Evolutionary conservation across 2,329 filamentous ascomycete genomes (phyloP), one percentile per base, ranked within the genome.

Genomic region (Teratosphaeria viscida): DNA sequence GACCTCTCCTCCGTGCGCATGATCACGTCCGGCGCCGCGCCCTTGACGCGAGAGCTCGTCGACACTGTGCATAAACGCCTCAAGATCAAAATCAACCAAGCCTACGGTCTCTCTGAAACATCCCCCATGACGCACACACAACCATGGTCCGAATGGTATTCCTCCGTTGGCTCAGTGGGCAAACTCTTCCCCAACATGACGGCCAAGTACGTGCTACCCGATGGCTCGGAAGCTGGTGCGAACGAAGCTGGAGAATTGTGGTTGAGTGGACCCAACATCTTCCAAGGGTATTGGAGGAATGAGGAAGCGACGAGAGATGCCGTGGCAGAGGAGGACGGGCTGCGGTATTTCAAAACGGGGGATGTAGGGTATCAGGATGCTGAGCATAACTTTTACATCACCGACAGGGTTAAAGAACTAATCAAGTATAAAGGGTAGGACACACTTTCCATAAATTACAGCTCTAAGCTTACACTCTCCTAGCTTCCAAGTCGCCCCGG

Each of bases 21-120:
- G 83, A 80, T 96, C 78, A 94, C 91, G 73, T 91, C 84, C 0
- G 92, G 89, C n/a, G 92, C 91, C 0, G 92, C 92, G 0, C 92
- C 92, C 0, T 77, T 96, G 43, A 92, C 90, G 0, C 78, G 80
- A 29, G 90, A 96, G 63, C 81, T 96, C 2, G 88, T 92, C 1
- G 84, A 90, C 58, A 81, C 84, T 6, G 83, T 95, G 1, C 88
- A 89, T 77, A 75, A 82, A 27, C 83, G 90, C 10, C 82, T 92
- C 60, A 85, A 85, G 56, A 80, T 95, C 37, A 86, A 87, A 6
- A 85, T 95, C 61, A 96, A 95, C 78, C 92, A 96, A 75, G 92
- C 89, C 12, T 96, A 96, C 69, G 92, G 92, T 0, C 79, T 96
- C 7, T 90, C 85, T 6, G 91, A 96, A 77, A 92, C 89, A 12